Evolutionary conservation across 2,329 filamentous ascomycete species (phyloP).

Genomic region (Colletotrichum falcatum): DNA sequence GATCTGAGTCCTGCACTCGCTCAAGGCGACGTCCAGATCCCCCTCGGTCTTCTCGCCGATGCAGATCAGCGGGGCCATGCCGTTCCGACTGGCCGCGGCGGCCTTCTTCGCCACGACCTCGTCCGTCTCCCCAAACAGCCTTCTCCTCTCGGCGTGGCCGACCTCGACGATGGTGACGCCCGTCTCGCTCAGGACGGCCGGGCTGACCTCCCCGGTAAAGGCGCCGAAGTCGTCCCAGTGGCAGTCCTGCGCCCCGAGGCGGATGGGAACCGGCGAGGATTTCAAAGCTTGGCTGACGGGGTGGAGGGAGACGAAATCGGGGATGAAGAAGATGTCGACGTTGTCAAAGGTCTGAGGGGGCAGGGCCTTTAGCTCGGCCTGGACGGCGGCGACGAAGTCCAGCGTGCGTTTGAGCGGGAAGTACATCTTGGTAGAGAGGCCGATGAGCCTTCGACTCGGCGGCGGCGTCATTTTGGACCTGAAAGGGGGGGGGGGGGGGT

Average conservation of each 20-base stretch:
- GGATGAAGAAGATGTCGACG: conserved; percentile 80
- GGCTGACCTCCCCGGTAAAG: conserved; percentile 83
- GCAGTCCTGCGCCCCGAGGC: conserved; percentile 78
- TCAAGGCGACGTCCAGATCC: conserved; percentile 68
- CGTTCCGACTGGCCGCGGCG: conserved; percentile 73
- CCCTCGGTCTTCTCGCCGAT: conserved; percentile 75
- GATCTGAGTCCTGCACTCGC: conserved; percentile 76
- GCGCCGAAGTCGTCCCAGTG: conserved; percentile 78
- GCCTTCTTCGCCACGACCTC: conserved; percentile 75
- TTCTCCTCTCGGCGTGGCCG: conserved; percentile 82
- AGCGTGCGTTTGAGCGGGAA: conserved; percentile 75
- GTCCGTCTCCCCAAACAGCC: conserved; percentile 82
- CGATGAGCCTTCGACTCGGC: conserved; percentile 69
- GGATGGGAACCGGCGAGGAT: conserved; percentile 62
- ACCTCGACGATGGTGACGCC: conserved; percentile 81
- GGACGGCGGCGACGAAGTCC: conserved; percentile 64
- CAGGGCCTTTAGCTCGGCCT: conserved; percentile 58
- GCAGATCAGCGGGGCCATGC: conserved; percentile 82
- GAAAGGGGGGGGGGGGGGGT: background rate
- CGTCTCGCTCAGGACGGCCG: conserved; percentile 72
- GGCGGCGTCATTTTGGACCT: conserved; percentile 18
- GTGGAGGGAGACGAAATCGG: conserved; percentile 79
- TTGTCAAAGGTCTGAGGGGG: conserved; percentile 42
- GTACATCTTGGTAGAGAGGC: conserved; percentile 85
- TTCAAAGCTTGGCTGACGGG: conserved; percentile 62